Conservation (phyloP, 306 rosid genomes). For the Canavalia gladiata region DNA sequence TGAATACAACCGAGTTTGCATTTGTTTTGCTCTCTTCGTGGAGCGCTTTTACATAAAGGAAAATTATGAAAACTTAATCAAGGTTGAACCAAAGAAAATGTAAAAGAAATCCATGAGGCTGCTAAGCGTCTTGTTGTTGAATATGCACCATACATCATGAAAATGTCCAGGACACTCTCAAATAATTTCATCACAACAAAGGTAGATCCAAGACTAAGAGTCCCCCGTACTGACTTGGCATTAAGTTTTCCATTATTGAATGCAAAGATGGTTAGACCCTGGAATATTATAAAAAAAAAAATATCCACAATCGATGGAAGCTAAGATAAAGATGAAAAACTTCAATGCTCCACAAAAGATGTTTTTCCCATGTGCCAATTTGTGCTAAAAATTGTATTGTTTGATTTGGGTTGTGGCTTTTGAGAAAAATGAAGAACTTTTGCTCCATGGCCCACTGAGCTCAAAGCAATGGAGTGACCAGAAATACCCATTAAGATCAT, state of each 20-base stretch:
- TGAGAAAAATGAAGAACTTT: slow-evolving; percentile 65
- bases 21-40: slow-evolving; percentile 73
- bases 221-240: slow-evolving; percentile 77
- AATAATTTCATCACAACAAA: slow-evolving; percentile 86
- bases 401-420: slow-evolving; percentile 74
- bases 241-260: slow-evolving; percentile 72
- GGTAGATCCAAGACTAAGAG: slow-evolving; percentile 95
- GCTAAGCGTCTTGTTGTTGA: slow-evolving; percentile 79
- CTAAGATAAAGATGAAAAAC: slow-evolving; percentile 96
- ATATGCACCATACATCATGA: slow-evolving; percentile 98
- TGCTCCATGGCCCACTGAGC: slow-evolving; percentile 97
- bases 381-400: slow-evolving; percentile 67
- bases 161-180: slow-evolving; percentile 90
- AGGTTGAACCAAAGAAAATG: slow-evolving; percentile 85
- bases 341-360: slow-evolving; percentile 96
- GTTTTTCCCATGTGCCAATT: slow-evolving; percentile 82
- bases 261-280: slow-evolving; percentile 88
- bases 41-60: slow-evolving; percentile 88
- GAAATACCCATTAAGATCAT: slow-evolving; percentile 92
- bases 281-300: slow-evolving; percentile 95
- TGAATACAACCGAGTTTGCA: slow-evolving; percentile 60
- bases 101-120: slow-evolving; percentile 77
- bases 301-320: slow-evolving; percentile 95
- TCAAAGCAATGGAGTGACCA: slow-evolving; percentile 93
- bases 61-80: slow-evolving; percentile 74